These are phyloP conservation scores for Candida ponderosae DNA, from an alignment of 805 yeast genomes.

Conservation along the genomic window DNA sequence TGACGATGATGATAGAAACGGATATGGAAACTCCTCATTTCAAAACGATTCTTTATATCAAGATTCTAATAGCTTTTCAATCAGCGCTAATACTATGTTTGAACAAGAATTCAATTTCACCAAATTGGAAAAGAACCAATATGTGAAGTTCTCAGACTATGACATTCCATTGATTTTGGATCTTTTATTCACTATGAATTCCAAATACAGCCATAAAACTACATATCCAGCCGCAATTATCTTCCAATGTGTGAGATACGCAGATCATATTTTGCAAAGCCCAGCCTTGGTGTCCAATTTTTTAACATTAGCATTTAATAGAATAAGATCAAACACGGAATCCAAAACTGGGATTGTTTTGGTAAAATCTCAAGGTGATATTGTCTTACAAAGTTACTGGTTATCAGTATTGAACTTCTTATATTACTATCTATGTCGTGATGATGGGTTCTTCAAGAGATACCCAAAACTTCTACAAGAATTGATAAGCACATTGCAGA, in stretches of 20 bases:
- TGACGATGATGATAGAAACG: constrained; percentile 11
- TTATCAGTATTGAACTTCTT: constrained; percentile 70
- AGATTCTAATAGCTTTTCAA: constrained; percentile 10
- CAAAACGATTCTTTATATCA: constrained; percentile 13
- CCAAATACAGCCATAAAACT: constrained; percentile 37
- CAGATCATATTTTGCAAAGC: constrained; percentile 50
- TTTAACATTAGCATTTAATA: constrained; percentile 50
- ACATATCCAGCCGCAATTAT: constrained; percentile 61
- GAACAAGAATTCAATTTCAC: constrained; percentile 47
- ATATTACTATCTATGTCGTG: constrained; percentile 69
- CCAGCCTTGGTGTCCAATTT: constrained; percentile 49
- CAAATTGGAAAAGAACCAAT: constrained; percentile 48
- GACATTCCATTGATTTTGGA: constrained; percentile 68
- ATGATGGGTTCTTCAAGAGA: constrained; percentile 44
- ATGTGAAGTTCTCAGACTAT: constrained; percentile 52
- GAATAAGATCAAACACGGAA: constrained; percentile 51
- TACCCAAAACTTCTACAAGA: constrained; percentile 60
- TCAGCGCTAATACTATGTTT: constrained; percentile 11
- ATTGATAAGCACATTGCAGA: constrained; percentile 43
- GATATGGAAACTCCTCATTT: too few relatives aligned
- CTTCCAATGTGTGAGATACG: constrained; percentile 64
- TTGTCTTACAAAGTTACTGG: constrained; percentile 79
- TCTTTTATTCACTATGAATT: constrained; percentile 52
- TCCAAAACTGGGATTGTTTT: constrained; percentile 52
- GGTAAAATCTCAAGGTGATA: constrained; percentile 43